Conservation (phyloP, 2,329 filamentous ascomycete species). For the Microascus cirrosus region DNA sequence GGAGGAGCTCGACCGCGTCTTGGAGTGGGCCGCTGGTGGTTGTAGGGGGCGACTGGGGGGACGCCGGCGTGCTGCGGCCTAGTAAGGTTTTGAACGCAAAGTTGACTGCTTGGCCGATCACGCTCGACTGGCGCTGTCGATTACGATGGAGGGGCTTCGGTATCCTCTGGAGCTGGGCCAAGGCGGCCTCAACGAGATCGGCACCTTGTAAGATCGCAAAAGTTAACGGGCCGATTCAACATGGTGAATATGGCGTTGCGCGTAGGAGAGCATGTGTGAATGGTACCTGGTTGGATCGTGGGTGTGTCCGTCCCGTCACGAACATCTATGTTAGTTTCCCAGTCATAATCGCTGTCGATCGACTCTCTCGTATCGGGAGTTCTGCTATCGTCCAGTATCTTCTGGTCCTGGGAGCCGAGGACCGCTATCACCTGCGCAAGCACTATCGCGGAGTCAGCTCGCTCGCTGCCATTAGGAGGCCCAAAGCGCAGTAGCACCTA, state of each 20-base stretch:
- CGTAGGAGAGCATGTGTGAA: neutral
- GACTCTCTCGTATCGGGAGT: neutral
- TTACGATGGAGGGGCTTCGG: conserved; percentile 32
- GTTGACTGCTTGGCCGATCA: conserved; percentile 28
- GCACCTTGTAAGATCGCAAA: conserved; percentile 24
- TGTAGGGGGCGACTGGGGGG: conserved; percentile 24
- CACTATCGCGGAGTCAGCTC: conserved; percentile 1
- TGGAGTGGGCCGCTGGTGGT: conserved; percentile 30
- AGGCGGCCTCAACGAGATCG: conserved; percentile 40
- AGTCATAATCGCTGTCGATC: neutral
- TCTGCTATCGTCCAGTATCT: neutral
- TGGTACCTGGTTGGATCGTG: neutral
- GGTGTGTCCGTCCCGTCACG: neutral
- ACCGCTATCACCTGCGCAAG: conserved; percentile 3
- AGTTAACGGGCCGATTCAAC: neutral
- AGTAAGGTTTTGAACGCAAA: conserved; percentile 37
- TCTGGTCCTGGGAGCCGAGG: conserved; percentile 1
- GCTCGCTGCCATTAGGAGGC: neutral
- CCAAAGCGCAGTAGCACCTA: neutral
- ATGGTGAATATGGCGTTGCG: neutral
- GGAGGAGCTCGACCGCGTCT: conserved; percentile 39
- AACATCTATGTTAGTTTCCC: neutral
- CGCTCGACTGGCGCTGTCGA: conserved; percentile 29
- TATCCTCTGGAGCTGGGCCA: conserved; percentile 37
- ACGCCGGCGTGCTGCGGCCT: conserved; percentile 34